Conservation (phyloP, 768 basidiomycete species). For the Tylopilus vinaceipallidus region DNA sequence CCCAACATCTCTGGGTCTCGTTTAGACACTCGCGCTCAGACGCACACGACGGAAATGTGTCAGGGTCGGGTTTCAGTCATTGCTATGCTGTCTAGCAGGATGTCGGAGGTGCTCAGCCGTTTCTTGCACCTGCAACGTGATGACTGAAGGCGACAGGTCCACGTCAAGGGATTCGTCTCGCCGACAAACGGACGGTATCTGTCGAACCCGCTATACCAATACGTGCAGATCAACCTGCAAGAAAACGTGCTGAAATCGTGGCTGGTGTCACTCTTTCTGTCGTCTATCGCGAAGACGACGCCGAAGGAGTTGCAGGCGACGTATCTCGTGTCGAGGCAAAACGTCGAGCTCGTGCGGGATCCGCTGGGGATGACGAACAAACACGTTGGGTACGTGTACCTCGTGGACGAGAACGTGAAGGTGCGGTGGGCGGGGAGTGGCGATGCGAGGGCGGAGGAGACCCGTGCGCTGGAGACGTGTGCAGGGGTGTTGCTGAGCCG, state of each 20-base stretch:
- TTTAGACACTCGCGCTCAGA: slow-evolving; percentile 50
- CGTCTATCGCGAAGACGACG: slow-evolving; percentile 63
- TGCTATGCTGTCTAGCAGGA: slow-evolving; percentile 77
- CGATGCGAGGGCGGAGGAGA: slow-evolving; percentile 75
- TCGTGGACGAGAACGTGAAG: slow-evolving; percentile 81
- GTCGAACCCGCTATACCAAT: slow-evolving; percentile 62
- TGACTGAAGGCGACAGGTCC: slow-evolving; percentile 49
- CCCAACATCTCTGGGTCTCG: slow-evolving; percentile 80
- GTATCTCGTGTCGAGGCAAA: slow-evolving; percentile 80
- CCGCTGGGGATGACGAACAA: slow-evolving; percentile 87
- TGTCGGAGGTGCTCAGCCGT: slow-evolving; percentile 68
- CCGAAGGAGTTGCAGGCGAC: slow-evolving; percentile 63
- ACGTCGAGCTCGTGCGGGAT: slow-evolving; percentile 82
- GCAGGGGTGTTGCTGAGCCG: slow-evolving; percentile 66
- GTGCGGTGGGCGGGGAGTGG: slow-evolving; percentile 93
- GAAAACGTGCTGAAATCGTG: slow-evolving; percentile 91
- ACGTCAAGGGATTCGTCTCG: slow-evolving; percentile 68
- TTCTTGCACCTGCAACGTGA: neutral
- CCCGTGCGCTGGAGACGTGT: slow-evolving; percentile 64
- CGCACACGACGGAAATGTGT: slow-evolving; percentile 78
- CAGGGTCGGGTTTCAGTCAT: slow-evolving; percentile 76
- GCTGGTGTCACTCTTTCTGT: slow-evolving; percentile 82
- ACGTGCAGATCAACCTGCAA: slow-evolving; percentile 88
- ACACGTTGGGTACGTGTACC: slow-evolving; percentile 87
- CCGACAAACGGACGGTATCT: slow-evolving; percentile 53